Percentiles rank a stretch among this genome's conserved stretches.
These are phyloP conservation scores for Boletellus deceptivus DNA, from an alignment of 1,284 basidiomycete genomes.

Conservation along the genomic window DNA sequence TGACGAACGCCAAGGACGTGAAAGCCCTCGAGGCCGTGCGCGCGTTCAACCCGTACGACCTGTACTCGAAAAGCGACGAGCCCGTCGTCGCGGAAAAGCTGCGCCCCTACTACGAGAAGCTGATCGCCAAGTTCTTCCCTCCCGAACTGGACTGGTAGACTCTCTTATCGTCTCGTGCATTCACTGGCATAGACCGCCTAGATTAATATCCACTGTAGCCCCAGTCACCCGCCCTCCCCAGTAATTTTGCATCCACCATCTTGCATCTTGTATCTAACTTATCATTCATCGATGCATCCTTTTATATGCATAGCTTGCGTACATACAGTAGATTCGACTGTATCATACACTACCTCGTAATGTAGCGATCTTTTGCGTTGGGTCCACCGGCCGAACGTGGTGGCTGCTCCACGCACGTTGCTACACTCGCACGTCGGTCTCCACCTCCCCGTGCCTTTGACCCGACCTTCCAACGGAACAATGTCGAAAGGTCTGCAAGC, in stretches of 20 bases:
- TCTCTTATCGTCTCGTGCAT: not conserved
- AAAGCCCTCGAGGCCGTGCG: conserved; percentile 64
- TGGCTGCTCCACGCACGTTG: conserved; percentile 17
- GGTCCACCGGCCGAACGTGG: too few species aligned
- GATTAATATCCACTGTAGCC: not conserved
- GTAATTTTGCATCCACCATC: not conserved
- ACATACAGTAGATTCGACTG: conserved; percentile 1
- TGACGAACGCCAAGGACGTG: conserved; percentile 68
- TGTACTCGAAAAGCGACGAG: conserved; percentile 86
- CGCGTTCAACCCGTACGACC: conserved; percentile 87
- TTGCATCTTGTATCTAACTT: conserved; percentile 14
- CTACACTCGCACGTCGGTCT: not conserved
- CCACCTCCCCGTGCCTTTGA: too few species aligned
- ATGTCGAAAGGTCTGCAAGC: conserved; percentile 16
- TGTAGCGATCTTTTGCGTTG: too few species aligned
- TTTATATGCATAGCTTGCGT: conserved; percentile 1
- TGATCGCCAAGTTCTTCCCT: conserved; percentile 87
- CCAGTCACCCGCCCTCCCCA: not conserved
- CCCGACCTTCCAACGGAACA: not conserved
- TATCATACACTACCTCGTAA: not conserved
- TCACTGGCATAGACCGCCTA: conserved; percentile 5
- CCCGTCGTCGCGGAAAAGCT: conserved; percentile 62
- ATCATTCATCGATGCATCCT: conserved; percentile 4
- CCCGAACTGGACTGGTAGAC: conserved; percentile 71
- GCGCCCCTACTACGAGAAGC: conserved; percentile 77